These are phyloP conservation scores for Penicillium odoratum DNA, from an alignment of 495 filamentous ascomycete species.

Conservation along the genomic window DNA sequence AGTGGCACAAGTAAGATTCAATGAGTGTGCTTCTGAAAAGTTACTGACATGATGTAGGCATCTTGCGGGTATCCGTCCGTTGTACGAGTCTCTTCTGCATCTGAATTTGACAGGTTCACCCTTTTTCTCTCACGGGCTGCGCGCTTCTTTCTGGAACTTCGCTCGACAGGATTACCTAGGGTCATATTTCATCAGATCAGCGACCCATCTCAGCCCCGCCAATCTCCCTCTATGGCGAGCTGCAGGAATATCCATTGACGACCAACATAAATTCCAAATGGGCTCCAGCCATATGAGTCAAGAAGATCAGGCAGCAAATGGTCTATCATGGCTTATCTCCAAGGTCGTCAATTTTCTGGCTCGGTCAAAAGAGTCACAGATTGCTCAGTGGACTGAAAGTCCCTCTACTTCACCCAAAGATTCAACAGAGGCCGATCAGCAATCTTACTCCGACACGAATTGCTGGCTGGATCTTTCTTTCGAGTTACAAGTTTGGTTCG, in stretches of 20 bases:
- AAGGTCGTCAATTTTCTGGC: conserved; percentile 45
- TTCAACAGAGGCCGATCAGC: background rate
- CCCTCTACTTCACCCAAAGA: conserved; percentile 16
- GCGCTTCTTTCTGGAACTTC: conserved; percentile 45
- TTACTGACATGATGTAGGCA: conserved; percentile 26
- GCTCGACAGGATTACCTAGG: conserved; percentile 41
- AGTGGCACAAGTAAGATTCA: conserved; percentile 39
- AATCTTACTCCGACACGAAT: conserved; percentile 22
- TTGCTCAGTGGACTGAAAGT: conserved; percentile 36
- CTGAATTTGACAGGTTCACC: conserved; percentile 8
- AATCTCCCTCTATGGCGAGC: conserved; percentile 38
- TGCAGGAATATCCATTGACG: conserved; percentile 37
- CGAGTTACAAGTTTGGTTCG: conserved; percentile 45
- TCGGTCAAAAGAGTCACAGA: conserved; percentile 34
- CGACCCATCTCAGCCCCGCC: conserved; percentile 33
- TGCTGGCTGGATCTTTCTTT: conserved; percentile 42
- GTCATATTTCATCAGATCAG: conserved; percentile 37
- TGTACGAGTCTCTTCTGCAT: conserved; percentile 34
- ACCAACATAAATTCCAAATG: conserved; percentile 25
- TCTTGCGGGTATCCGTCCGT: conserved; percentile 28
- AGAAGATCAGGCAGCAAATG: conserved; percentile 41
- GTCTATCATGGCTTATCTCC: conserved; percentile 36
- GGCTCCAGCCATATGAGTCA: conserved; percentile 8
- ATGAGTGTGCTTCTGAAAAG: background rate
- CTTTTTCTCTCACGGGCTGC: conserved; percentile 32